Base-by-base conservation (phyloP, 1,284 basidiomycete genomes). In the Ganoderma sp. region DNA sequence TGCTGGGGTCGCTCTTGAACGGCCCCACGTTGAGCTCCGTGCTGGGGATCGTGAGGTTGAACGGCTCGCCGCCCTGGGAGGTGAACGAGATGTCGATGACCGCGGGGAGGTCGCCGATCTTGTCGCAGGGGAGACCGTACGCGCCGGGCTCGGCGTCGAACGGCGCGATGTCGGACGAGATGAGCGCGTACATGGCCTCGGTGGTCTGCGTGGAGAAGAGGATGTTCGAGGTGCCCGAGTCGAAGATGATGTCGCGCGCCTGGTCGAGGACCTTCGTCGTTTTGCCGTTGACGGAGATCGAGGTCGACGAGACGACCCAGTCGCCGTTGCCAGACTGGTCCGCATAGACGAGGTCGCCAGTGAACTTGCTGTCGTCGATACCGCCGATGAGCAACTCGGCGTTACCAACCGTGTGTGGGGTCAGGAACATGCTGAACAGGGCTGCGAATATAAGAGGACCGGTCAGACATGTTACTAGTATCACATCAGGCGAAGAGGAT, bases 311-410 rank as follows among this genome's bases (percentile, higher is more conserved):
- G n/a, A 87, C 79, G 69, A 78, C 74, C 87, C 87, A 88, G 28
- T 81, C 78, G 45, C 78, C 76, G 17, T 80, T 78, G 71, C 42
- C 77, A 75, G 59, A 77, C 73, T 67, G 81, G 76, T 63, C 73
- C 56, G 84, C 84, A 75, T 81, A 87, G 28, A 80, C 80, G 66
- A 85, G 79, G 63, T 79, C 75, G 39, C 84, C 85, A 65, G 77
- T 79, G 75, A 86, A 86, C 79, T 87, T 88, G 32, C 83, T 80
- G 25, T 75, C 76, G 71, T 88, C 85, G 43, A 84, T 82, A 2
- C 85, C 86, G 42, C 87, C 87, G 25, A 88, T 73, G 8, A 85
- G 87, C 65, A 88, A 69, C 73, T 88, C 84, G 5, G 86, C 86
- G 60, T 84, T 78, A 5, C 86, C 86, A 37, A 84, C 79, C 3